A percentile compares a stretch with the other conserved stretches of the same genome.
phyloP scores from a whole-genome alignment of 768 basidiomycete genomes.

The Phallus indusiatus region DNA sequence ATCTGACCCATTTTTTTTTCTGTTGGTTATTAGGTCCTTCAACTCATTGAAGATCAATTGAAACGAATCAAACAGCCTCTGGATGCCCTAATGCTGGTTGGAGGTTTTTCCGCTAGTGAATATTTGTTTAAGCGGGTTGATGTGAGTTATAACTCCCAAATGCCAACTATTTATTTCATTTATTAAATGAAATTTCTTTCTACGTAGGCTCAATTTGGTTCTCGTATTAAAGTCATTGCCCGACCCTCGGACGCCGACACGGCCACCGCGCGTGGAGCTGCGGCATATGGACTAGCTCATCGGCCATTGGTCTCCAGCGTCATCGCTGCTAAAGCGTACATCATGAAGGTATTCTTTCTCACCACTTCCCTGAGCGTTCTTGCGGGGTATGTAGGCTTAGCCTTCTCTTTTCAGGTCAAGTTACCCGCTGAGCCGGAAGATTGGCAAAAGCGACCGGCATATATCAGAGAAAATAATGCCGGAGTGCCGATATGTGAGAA shows the following conservation, averaged over 20 bases:
- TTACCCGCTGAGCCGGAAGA: slow-evolving; percentile 83
- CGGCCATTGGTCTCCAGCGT: slow-evolving; percentile 71
- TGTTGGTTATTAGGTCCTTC: slow-evolving; percentile 46
- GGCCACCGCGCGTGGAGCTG: slow-evolving; percentile 82
- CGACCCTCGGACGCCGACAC: slow-evolving; percentile 84
- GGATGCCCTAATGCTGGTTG: slow-evolving; percentile 81
- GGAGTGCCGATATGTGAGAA: slow-evolving; percentile 78
- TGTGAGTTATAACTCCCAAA: slow-evolving; percentile 29
- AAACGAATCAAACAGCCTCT: slow-evolving; percentile 57
- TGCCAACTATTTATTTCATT: background rate
- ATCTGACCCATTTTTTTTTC: background rate
- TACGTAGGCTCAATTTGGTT: slow-evolving; percentile 52
- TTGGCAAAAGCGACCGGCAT: slow-evolving; percentile 75
- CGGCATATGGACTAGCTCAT: slow-evolving; percentile 74
- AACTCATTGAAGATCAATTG: slow-evolving; percentile 70
- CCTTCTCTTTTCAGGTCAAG: slow-evolving; percentile 51
- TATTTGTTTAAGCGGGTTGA: slow-evolving; percentile 75
- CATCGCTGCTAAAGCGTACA: slow-evolving; percentile 73
- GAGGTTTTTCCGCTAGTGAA: slow-evolving; percentile 78
- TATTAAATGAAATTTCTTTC: background rate
- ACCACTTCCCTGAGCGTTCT: background rate
- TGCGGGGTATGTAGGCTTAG: background rate
- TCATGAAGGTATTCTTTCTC: slow-evolving; percentile 56
- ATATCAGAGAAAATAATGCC: slow-evolving; percentile 69
- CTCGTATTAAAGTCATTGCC: slow-evolving; percentile 63